These are phyloP conservation scores for Capronia epimyces DNA, from an alignment of 2,329 filamentous ascomycete genomes.

Conservation along the genomic window DNA sequence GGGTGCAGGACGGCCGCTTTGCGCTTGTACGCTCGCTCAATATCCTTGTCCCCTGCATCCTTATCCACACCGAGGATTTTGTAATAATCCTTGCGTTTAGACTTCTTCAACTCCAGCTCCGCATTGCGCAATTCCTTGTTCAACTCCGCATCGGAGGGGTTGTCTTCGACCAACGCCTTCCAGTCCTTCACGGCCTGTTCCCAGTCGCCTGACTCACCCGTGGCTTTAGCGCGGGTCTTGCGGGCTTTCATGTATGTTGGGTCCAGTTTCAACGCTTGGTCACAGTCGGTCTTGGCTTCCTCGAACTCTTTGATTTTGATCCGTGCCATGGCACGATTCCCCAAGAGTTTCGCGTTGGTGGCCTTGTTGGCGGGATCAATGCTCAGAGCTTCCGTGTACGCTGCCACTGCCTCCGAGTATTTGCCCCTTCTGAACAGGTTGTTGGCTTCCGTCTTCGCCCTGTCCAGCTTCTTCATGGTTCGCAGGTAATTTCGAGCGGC, in stretches of 20 bases:
- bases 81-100: conserved; percentile 95
- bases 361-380: conserved; percentile 84
- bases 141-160: conserved; percentile 74
- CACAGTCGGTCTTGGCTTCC: conserved; percentile 77
- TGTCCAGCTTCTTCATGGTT: conserved; percentile 84
- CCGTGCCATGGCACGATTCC: conserved; percentile 84
- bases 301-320: conserved; percentile 75
- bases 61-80: conserved; percentile 89
- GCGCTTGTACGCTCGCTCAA: conserved; percentile 97
- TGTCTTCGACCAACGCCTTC: conserved; percentile 77
- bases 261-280: conserved; percentile 75
- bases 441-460: conserved; percentile 93
- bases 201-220: conserved; percentile 82
- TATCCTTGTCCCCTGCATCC: conserved; percentile 73
- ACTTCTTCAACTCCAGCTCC: conserved; percentile 95
- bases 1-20: conserved; percentile 91
- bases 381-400: conserved; percentile 75
- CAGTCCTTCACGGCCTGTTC: conserved; percentile 84
- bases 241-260: conserved; percentile 81
- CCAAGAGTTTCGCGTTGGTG: conserved; percentile 89
- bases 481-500: conserved; percentile 83
- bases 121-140: conserved; percentile 80
- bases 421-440: conserved; percentile 77
- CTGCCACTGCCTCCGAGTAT: conserved; percentile 73
- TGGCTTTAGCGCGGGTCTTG: conserved; percentile 87